Evolutionary conservation across 116 monocot species (phyloP), one percentile per base, ranked within the genome.

Genomic region (Dioscorea cayenensis): DNA sequence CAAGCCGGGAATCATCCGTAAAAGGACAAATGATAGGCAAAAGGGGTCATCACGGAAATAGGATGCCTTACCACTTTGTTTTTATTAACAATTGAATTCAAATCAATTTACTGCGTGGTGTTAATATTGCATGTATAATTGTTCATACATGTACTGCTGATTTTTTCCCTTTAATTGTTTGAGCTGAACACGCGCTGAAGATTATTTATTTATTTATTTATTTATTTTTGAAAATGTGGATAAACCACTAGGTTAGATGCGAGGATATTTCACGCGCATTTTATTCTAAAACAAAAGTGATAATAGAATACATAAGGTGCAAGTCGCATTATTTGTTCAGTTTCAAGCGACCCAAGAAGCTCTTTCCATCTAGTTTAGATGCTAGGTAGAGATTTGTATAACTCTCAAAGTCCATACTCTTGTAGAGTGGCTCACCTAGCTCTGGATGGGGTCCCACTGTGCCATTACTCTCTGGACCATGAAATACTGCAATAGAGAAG

Each of bases 401-500:
- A 27, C 70, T 71, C 51, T 60, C 19, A 51, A 60, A 60, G 19
- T 25, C 66, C 22, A 82, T 9, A 3, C 61, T 50, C 59, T 21
- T 67, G 18, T 78, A 72, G 16, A 13, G 20, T 20, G 22, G 8
- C 65, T 50, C 51, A 1, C 36, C 70, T 7, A 80, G 21, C 65
- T 77, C 66, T 29, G 66, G 73, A 51, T 77, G 65, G 13, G 77
- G 78, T 2, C 71, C 71, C n/a, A 83, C 6, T 29, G 48, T 67
- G 14, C 64, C 62, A 27, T 70, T 19, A 43, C 12, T 2, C 7
- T 51, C 36, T 19, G 78, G 50, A 12, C 38, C 12, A 27, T 78
- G 75, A 38, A 78, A 78, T 63, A 67, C 66, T 22, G 78, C 78
- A 3, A 71, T 21, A 0, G 83, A 83, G 22, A 83, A 19, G n/a